Base-by-base conservation (phyloP, 192 early-diverging fungal species). In the Linnemannia hyalina region DNA sequence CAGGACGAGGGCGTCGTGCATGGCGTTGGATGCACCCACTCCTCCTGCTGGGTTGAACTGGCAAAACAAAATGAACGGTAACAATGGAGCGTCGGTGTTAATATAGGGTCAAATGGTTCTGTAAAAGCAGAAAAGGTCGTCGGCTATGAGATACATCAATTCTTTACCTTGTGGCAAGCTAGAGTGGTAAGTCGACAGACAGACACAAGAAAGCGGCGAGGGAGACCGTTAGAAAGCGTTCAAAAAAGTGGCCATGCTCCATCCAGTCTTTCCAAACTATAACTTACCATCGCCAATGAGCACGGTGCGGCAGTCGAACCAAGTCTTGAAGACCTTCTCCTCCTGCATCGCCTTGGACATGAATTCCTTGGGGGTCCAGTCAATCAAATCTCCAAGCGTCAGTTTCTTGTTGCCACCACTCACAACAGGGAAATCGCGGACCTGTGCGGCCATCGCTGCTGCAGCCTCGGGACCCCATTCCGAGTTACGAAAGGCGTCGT, bases 271-370 rank as follows among this genome's bases (percentile, higher is more conserved):
- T 38, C 38, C 38, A 32, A 10, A 13, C 9, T 5, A 29, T 6
- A 63, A 60, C 55, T 0, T 68, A 83, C 82, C 82, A 80, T 84
- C 77, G 11, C 82, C 82, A 8, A 84, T 22, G 3, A 84, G 74
- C 7, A 77, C 76, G 0, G 72, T 78, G 1, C 82, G 76, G 18
- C 72, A 76, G 68, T 35, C 16, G 29, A 79, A 69, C 82, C 82
- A 84, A 2, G 82, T 84, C 3, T 70, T 41, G 70, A 84, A 84
- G 4, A 38, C 38, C 4, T 38, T 38, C 38, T 38, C 38, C 38
- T 38, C 38, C 38, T 38, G 38, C 38, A 71, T 75, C 15, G 72
- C 82, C 35, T 79, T 84, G 29, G 82, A 75, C 35, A 75, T 77
- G 55, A 60, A 9, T n/a, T 60, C 55, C 23, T 47, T 32, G 0